These are phyloP conservation scores for Pseudogymnoascus sp. DNA, from an alignment of 2,329 filamentous ascomycete species.

Conservation along the genomic window DNA sequence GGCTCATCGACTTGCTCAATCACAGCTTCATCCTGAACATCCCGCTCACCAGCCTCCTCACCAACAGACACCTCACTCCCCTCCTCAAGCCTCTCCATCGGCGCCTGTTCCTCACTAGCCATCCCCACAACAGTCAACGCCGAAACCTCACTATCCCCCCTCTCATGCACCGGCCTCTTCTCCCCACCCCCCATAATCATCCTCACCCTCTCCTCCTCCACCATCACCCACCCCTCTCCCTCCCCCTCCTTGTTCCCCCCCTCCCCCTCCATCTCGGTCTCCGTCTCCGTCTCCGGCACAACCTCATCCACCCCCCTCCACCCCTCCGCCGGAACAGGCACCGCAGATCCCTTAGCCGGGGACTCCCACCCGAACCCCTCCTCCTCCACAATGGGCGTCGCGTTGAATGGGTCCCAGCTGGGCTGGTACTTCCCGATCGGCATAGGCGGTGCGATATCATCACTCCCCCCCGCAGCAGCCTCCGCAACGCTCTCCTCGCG, in stretches of 20 bases:
- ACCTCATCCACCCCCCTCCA: neutral
- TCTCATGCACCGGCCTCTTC: neutral
- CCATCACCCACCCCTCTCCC: neutral
- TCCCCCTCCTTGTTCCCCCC: neutral
- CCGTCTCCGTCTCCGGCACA: neutral
- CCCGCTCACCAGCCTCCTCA: neutral
- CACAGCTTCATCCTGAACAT: neutral
- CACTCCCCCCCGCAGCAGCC: neutral
- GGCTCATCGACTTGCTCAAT: neutral
- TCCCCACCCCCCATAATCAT: neutral
- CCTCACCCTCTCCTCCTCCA: neutral
- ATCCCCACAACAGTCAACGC: neutral
- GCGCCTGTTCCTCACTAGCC: neutral
- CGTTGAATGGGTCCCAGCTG: constrained; percentile 29
- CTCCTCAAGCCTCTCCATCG: neutral
- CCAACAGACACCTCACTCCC: neutral
- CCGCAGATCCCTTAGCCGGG: neutral
- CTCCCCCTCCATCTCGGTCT: neutral
- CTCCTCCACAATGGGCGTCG: constrained; percentile 32
- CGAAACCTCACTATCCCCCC: neutral
- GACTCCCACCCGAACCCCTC: constrained; percentile 25
- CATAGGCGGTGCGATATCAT: constrained; percentile 19
- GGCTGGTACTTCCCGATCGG: constrained; percentile 30
- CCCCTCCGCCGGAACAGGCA: neutral
- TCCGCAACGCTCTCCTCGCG: neutral